Conservation (phyloP, 768 basidiomycete genomes). For the Leucocoprinus leucothites region DNA sequence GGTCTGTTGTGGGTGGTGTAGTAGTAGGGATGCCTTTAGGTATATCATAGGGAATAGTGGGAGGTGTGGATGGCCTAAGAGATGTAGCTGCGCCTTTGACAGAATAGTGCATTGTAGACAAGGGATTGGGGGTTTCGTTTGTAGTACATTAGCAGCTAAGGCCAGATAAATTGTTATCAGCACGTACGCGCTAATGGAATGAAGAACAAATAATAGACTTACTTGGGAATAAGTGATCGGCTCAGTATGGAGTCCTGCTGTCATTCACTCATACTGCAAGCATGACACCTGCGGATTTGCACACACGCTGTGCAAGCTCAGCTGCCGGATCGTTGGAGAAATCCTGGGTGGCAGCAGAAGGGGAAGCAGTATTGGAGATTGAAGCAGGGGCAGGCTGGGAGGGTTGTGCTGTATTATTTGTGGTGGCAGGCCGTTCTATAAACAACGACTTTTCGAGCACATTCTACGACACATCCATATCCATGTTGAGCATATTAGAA, state of each 20-base stretch:
- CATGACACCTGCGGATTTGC: conserved; percentile 56
- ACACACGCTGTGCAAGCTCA: conserved; percentile 46
- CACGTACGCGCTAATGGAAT: background rate
- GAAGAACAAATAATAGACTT: conserved; percentile 10
- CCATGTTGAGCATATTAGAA: conserved; percentile 35
- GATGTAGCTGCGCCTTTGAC: conserved; percentile 37
- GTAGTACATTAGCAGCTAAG: conserved; percentile 17
- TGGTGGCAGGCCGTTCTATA: background rate
- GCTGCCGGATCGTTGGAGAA: conserved; percentile 28
- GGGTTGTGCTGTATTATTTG: background rate
- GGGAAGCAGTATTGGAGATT: conserved; percentile 7
- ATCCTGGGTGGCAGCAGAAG: conserved; percentile 8
- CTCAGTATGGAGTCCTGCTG: conserved; percentile 26
- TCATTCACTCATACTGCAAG: conserved; percentile 41
- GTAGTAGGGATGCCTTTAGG: conserved; percentile 6
- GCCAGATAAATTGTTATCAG: conserved; percentile 6
- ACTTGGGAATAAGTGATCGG: conserved; percentile 21
- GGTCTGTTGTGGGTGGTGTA: conserved; percentile 31
- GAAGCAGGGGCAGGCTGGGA: background rate
- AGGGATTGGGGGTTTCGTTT: conserved; percentile 37
- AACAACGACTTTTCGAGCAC: background rate
- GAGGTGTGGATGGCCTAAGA: conserved; percentile 35
- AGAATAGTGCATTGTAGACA: conserved; percentile 27
- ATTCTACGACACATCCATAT: conserved; percentile 44
- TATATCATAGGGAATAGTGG: conserved; percentile 3